Base-by-base conservation (phyloP, 148 eudicot genomes). In the Simmondsia chinensis region DNA sequence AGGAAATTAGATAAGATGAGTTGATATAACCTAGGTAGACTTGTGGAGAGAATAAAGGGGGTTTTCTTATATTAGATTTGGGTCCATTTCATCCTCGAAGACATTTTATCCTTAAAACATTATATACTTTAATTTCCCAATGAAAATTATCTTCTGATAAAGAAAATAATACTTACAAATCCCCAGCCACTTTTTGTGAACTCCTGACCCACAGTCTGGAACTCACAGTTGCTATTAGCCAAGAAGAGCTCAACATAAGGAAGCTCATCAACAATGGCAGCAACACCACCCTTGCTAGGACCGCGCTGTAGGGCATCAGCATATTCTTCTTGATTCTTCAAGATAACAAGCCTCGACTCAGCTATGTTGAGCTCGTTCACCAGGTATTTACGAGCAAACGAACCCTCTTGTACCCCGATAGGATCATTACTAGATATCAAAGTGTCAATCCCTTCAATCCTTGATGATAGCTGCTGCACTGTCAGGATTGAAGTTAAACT, bases 131-230 rank as follows among this genome's bases (percentile, higher is more conserved):
- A n/a, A n/a, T n/a, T n/a, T n/a, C n/a, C n/a, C n/a, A n/a, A n/a
- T n/a, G n/a, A n/a, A n/a, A n/a, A n/a, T n/a, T n/a, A n/a, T n/a
- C n/a, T n/a, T n/a, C n/a, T n/a, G n/a, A n/a, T n/a, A n/a, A n/a
- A n/a, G n/a, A n/a, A n/a, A n/a, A n/a, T n/a, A n/a, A n/a, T 27
- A 73, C 96, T 87, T 82, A 87, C 96, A 61, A 87, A 87, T 50
- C 96, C 96, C 96, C 96, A 87, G 46, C 87, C 94, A 6, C 84
- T 72, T 59, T 74, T 76, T 7, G 94, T 82, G 4, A 87, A 87
- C 56, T 79, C 84, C 63, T 71, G 82, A 10, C 96, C 96, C 10
- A 79, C 88, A 1, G 48, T 74, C 49, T 65, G 52, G 49, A 68
- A 80, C 5, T 54, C 39, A 27, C 96, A 79, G 12, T 74, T 65